Base-by-base conservation (phyloP, 2,329 filamentous ascomycete species). In the Didymella segeticola region DNA sequence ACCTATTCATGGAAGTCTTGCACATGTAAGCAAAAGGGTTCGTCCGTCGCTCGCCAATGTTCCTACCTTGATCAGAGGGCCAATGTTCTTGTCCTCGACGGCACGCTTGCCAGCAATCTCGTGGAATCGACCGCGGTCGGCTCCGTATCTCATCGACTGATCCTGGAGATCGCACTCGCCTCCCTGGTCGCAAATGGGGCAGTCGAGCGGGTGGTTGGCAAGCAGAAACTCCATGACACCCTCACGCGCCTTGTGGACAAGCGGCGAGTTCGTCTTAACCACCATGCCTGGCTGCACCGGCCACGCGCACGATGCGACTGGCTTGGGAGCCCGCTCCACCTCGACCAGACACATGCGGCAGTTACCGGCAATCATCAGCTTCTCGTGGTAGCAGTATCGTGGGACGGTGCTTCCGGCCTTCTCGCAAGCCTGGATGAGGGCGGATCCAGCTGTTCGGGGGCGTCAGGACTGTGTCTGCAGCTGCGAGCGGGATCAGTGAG, bases 271-370 rank as follows among this genome's bases (percentile, higher is more conserved):
- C 61, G 95, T 99, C 86, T 98, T 97, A 70, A 99, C 95, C 46
- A 96, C 92, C 95, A 99, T 99, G 58, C 95, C 95, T 50, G 95
- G 91, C 78, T 97, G 93, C 66, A 98, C 95, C 46, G 95, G 95
- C 95, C 95, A 99, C 67, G 95, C 95, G 79, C 95, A 99, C 60
- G 95, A 99, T 69, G 95, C 95, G 52, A 98, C 93, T 56, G 95
- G 95, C 81, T 99, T 99, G 55, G 95, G 95, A 57, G 91, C 90
- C 78, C 87, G 87, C 81, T 98, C 95, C 65, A 99, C 95, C 82
- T 99, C 95, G 73, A 99, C 95, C 73, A 99, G 82, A 80, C 95
- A 99, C 95, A 99, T 99, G 82, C 95, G 92, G 80, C 95, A 99
- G 80, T 98, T 99, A 79, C 95, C 95, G 72, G 95, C 95, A 83